Conservation (phyloP, 2,329 filamentous ascomycete species). For the Hymenoscyphus albidus region DNA sequence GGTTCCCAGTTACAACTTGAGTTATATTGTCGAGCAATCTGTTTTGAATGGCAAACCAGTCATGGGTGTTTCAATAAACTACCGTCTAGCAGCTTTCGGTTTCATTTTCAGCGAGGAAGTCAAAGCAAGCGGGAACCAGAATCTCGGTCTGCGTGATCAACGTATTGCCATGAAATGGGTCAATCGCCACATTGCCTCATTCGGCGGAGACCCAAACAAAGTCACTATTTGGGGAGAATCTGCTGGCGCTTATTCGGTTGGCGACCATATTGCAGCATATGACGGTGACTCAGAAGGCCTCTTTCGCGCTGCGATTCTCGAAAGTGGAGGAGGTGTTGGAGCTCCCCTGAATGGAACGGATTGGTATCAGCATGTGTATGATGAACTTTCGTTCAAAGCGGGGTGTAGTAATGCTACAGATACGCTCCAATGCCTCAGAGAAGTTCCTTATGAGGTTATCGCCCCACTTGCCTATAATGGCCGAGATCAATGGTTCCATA, state of each 20-base stretch:
- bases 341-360: neutral
- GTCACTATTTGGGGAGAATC: slow-evolving; percentile 24
- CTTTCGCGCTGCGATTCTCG: slow-evolving; percentile 16
- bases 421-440: neutral
- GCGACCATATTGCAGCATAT: slow-evolving; percentile 17
- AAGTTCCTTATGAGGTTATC: neutral
- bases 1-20: neutral
- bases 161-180: slow-evolving; percentile 55
- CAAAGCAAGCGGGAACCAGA: slow-evolving; percentile 43
- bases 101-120: slow-evolving; percentile 19
- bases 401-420: neutral
- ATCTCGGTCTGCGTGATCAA: slow-evolving; percentile 55
- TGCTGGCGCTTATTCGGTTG: slow-evolving; percentile 16
- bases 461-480: neutral
- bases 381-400: neutral
- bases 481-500: neutral
- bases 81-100: slow-evolving; percentile 25
- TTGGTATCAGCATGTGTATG: neutral
- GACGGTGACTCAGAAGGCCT: slow-evolving; percentile 7
- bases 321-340: slow-evolving; percentile 17
- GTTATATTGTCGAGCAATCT: neutral
- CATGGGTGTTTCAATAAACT: slow-evolving; percentile 41
- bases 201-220: slow-evolving; percentile 39
- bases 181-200: slow-evolving; percentile 48
- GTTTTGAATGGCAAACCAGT: slow-evolving; percentile 8